These are phyloP conservation scores for Chrysophaeum taylorii DNA, from an alignment of 352 stramenopile species.

Conservation along the genomic window DNA sequence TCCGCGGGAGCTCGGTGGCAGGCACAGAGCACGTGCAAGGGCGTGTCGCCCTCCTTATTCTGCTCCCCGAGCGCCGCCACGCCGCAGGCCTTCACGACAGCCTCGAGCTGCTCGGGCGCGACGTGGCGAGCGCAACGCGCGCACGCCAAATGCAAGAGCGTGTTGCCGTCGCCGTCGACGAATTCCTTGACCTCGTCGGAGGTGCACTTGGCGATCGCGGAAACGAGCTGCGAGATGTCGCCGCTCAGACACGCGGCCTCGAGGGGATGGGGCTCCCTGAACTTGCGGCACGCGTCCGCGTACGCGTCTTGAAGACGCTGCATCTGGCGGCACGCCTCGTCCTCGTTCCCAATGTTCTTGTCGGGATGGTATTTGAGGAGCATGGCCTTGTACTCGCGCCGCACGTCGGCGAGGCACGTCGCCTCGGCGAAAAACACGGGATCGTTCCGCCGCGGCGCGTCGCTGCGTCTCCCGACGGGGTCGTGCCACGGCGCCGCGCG, in stretches of 20 bases:
- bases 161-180: neutral
- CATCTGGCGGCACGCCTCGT: conserved; percentile 10
- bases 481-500: neutral
- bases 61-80: neutral
- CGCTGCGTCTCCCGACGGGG: neutral
- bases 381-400: neutral
- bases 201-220: neutral
- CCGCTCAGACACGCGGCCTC: neutral
- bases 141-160: neutral
- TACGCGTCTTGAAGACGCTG: conserved; percentile 3
- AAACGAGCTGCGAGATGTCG: neutral
- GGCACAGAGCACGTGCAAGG: neutral
- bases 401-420: conserved; percentile 1
- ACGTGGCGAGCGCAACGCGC: neutral
- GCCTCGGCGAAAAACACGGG: neutral
- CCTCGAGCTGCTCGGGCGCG: neutral
- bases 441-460: neutral
- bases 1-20: neutral
- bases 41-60: neutral
- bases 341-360: conserved; percentile 6
- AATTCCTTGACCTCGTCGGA: neutral
- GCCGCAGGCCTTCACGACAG: neutral
- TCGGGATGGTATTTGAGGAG: conserved; percentile 4
- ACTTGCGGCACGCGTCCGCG: neutral
- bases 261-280: neutral